Evolutionary conservation across 768 basidiomycete species (phyloP).

Genomic region (Clitopilus passeckerianus): DNA sequence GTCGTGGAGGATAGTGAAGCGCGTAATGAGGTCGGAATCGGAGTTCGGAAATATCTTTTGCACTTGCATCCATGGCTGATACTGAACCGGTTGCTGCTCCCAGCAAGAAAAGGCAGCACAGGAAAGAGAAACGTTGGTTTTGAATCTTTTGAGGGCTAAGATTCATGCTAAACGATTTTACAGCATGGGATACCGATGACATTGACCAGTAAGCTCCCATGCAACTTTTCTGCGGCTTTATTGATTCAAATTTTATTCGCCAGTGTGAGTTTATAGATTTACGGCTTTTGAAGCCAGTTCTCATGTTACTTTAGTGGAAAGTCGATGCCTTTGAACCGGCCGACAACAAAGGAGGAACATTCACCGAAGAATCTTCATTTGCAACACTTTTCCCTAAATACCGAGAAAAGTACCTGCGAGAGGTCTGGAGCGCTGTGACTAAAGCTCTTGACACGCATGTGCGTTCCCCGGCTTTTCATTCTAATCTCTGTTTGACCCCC

Average conservation of each 20-base stretch:
- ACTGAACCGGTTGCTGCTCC: constrained; percentile 36
- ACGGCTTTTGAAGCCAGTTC: background rate
- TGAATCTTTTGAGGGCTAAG: constrained; percentile 2
- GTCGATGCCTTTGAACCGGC: constrained; percentile 68
- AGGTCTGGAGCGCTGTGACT: constrained; percentile 92
- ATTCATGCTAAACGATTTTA: constrained; percentile 12
- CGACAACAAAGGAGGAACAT: constrained; percentile 80
- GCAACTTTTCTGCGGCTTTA: constrained; percentile 1
- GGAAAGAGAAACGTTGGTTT: constrained; percentile 90
- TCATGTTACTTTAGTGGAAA: constrained; percentile 62
- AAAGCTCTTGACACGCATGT: constrained; percentile 79
- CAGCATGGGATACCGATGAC: constrained; percentile 99
- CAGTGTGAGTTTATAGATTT: constrained; percentile 37
- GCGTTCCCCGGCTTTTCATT: constrained; percentile 10
- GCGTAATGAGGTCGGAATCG: background rate
- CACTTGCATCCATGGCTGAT: constrained; percentile 31
- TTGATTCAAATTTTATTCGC: constrained; percentile 5
- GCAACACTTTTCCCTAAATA: constrained; percentile 99
- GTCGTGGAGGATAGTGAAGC: constrained; percentile 7
- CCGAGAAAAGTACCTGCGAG: constrained; percentile 92
- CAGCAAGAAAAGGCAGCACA: constrained; percentile 84
- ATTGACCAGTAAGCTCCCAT: constrained; percentile 83
- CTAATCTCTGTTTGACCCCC: background rate
- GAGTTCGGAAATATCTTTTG: constrained; percentile 2
- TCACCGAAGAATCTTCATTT: constrained; percentile 95